These are phyloP conservation scores for Naganishia onofrii DNA, from an alignment of 768 basidiomycete genomes.

Conservation along the genomic window DNA sequence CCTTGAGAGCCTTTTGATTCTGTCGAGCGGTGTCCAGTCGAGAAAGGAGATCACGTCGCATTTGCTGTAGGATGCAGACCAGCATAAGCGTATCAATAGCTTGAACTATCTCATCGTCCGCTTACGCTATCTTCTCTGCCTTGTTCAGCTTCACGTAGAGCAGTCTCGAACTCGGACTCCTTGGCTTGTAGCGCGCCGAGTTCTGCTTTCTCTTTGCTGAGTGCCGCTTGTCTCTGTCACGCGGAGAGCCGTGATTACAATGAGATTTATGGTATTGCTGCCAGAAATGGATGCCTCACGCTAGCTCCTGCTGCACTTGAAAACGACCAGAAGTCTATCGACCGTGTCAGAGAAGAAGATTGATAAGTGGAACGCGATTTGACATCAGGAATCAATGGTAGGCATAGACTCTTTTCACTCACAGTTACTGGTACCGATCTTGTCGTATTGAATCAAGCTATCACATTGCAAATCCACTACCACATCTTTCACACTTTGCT, in stretches of 20 bases:
- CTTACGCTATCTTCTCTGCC: conserved; percentile 53
- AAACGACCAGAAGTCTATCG: conserved; percentile 88
- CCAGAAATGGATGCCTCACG: conserved; percentile 54
- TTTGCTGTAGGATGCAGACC: conserved; percentile 56
- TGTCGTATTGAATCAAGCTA: conserved; percentile 78
- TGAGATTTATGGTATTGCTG: neutral
- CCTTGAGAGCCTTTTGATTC: conserved; percentile 59
- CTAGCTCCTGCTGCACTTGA: conserved; percentile 80
- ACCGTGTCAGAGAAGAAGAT: neutral
- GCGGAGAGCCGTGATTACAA: neutral
- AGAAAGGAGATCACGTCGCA: conserved; percentile 60
- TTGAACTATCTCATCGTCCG: neutral
- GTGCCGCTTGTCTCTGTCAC: conserved; percentile 42
- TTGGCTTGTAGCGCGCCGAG: conserved; percentile 38
- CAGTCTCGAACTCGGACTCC: conserved; percentile 51
- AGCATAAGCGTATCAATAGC: neutral
- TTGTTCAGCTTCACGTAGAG: conserved; percentile 62
- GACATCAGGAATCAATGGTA: neutral
- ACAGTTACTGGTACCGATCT: conserved; percentile 95
- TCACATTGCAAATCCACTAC: conserved; percentile 83
- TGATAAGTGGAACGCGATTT: too few species aligned
- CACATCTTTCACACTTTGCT: conserved; percentile 88
- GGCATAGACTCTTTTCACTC: conserved; percentile 45
- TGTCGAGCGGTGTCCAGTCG: conserved; percentile 58
- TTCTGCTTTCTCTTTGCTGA: conserved; percentile 44